Evolutionary conservation across 2,329 filamentous ascomycete genomes (phyloP).

Genomic region (Nigrograna mackinnonii): DNA sequence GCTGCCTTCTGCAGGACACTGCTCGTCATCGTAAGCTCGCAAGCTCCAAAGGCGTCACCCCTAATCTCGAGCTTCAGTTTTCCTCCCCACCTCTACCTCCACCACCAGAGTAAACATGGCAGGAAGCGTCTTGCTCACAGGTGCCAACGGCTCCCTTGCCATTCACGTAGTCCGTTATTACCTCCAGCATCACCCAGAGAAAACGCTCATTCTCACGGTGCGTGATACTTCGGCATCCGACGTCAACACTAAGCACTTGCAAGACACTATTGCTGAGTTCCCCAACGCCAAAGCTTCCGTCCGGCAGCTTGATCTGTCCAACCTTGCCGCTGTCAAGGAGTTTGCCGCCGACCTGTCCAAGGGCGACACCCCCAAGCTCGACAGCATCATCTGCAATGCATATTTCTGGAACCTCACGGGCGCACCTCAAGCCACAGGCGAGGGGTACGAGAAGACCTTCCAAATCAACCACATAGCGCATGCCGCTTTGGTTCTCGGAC

Average conservation of each 20-base stretch:
- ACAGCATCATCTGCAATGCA: slow-evolving; percentile 27
- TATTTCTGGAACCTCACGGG: slow-evolving; percentile 19
- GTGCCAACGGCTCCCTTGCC: slow-evolving; percentile 27
- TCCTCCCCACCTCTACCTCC: too few relatives aligned
- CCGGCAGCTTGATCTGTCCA: slow-evolving; percentile 18
- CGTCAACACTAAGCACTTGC: slow-evolving; percentile 19
- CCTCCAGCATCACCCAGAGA: slow-evolving; percentile 13
- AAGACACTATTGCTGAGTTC: slow-evolving; percentile 10
- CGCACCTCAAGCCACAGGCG: slow-evolving; percentile 12
- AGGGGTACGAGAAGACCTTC: slow-evolving; percentile 21
- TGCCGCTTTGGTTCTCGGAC: slow-evolving; percentile 14
- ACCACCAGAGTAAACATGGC: too few relatives aligned
- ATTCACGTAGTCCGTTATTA: slow-evolving; percentile 18
- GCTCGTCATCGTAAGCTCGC: too few relatives aligned
- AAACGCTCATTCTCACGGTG: slow-evolving; percentile 20
- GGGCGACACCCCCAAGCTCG: slow-evolving; percentile 11
- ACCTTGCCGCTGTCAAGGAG: slow-evolving; percentile 10
- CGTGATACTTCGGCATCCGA: slow-evolving; percentile 18
- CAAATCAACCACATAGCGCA: slow-evolving; percentile 23
- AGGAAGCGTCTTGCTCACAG: slow-evolving; percentile 24
- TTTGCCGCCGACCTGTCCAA: slow-evolving; percentile 16
- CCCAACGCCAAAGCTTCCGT: slow-evolving; percentile 11
- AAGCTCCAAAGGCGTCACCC: too few relatives aligned
- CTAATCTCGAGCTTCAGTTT: too few relatives aligned
- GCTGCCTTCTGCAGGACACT: too few relatives aligned